phyloP scores from a whole-genome alignment of 306 rosid genomes.

The Glycine tomentella region DNA sequence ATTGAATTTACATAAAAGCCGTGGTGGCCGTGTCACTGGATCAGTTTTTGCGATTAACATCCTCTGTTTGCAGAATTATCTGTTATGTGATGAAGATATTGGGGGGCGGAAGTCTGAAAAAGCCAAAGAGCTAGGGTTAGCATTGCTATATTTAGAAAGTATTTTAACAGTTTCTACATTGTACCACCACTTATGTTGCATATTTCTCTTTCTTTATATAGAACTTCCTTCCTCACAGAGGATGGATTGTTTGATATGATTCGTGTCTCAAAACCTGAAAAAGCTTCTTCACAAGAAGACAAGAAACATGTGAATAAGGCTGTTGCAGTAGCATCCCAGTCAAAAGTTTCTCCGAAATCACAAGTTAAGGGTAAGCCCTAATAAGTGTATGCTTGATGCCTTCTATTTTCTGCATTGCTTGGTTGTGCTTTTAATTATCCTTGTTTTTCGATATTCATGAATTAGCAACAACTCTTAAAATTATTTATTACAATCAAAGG shows the following conservation, averaged over 20 bases:
- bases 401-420: constrained; percentile 21
- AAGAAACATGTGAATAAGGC: constrained; percentile 57
- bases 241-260: constrained; percentile 90
- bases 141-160: constrained; percentile 34
- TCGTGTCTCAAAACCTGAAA: constrained; percentile 64
- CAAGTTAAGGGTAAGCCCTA: constrained; percentile 70
- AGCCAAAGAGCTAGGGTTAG: constrained; percentile 97
- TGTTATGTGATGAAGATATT: constrained; percentile 94
- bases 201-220: constrained; percentile 45
- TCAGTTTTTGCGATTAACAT: constrained; percentile 40
- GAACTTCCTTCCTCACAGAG: constrained; percentile 87
- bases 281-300: constrained; percentile 56
- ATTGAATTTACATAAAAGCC: constrained; percentile 30
- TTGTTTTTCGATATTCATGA: constrained; percentile 22
- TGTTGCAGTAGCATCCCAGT: constrained; percentile 51
- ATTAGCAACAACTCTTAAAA: constrained; percentile 34
- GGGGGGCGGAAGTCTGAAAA: constrained; percentile 90
- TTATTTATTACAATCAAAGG: constrained; percentile 34
- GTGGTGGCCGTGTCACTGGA: not conserved
- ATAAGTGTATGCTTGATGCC: not conserved
- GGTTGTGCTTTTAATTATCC: constrained; percentile 20
- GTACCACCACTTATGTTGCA: constrained; percentile 10
- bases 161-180: constrained; percentile 19
- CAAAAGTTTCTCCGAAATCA: constrained; percentile 59
- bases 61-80: constrained; percentile 77